A percentile compares a stretch with the other conserved stretches of the same genome.
phyloP scores from a whole-genome alignment of 179 eudicot species.

The Silene noctiflora region DNA sequence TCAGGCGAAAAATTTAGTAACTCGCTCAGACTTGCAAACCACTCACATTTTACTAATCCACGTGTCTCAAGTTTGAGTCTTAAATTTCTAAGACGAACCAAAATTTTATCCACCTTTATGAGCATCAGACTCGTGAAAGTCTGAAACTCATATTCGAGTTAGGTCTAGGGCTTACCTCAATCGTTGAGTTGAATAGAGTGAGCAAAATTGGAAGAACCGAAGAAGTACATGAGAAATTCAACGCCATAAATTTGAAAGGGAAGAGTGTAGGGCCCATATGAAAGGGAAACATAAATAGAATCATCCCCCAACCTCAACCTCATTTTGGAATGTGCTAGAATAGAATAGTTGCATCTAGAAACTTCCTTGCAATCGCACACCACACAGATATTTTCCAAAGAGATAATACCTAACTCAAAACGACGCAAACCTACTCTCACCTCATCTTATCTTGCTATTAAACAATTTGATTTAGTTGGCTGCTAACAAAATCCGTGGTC shows the following conservation, averaged over 20 bases:
- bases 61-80: no score
- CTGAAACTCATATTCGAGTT: no score
- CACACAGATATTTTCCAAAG: not conserved
- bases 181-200: no score
- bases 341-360: not conserved
- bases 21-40: no score
- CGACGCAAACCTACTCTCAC: not conserved
- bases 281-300: not conserved
- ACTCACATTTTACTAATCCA: no score
- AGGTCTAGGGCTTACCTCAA: no score
- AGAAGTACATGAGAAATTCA: no score
- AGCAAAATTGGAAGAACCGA: no score
- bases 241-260: not conserved
- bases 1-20: no score
- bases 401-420: conserved; percentile 2
- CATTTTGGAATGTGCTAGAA: not conserved
- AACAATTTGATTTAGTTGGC: not conserved
- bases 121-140: no score
- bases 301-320: not conserved
- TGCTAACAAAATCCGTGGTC: not conserved
- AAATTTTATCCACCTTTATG: no score
- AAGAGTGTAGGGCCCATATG: not conserved
- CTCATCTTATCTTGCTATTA: not conserved
- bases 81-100: no score
- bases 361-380: not conserved